phyloP scores from a whole-genome alignment of 208 protist genomes.

The Entamoeba histolytica region DNA sequence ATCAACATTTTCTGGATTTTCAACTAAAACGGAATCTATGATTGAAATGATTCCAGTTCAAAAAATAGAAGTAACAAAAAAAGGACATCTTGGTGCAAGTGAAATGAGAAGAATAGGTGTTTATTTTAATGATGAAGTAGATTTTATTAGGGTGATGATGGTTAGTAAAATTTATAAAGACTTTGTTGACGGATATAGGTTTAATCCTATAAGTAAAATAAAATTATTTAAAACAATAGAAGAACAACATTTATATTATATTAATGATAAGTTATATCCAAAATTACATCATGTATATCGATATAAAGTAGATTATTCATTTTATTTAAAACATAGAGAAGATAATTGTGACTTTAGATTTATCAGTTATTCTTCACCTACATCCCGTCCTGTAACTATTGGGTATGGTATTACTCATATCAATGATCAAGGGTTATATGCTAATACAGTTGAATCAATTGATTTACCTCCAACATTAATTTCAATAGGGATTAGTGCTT shows the following conservation, averaged over 20 bases:
- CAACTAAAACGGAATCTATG: no score
- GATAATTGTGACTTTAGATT: background rate
- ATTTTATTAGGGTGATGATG: background rate
- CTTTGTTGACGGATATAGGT: background rate
- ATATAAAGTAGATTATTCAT: background rate
- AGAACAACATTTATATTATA: background rate
- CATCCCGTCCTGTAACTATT: background rate
- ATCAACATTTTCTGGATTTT: no score
- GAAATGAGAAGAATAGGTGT: background rate
- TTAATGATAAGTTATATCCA: background rate
- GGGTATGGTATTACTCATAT: background rate
- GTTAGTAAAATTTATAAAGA: background rate
- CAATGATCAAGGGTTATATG: background rate
- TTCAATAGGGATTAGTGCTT: background rate
- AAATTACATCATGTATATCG: background rate
- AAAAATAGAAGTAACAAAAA: background rate
- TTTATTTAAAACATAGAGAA: background rate
- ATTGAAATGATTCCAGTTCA: no score
- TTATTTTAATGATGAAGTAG: background rate
- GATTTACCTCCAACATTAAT: background rate
- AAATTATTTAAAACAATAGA: background rate
- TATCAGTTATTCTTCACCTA: background rate
- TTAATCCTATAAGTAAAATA: background rate
- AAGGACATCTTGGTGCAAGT: background rate
- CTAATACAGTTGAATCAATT: background rate